Base-by-base conservation (phyloP, 805 yeast species). In the Saccharomyces paradoxus region DNA sequence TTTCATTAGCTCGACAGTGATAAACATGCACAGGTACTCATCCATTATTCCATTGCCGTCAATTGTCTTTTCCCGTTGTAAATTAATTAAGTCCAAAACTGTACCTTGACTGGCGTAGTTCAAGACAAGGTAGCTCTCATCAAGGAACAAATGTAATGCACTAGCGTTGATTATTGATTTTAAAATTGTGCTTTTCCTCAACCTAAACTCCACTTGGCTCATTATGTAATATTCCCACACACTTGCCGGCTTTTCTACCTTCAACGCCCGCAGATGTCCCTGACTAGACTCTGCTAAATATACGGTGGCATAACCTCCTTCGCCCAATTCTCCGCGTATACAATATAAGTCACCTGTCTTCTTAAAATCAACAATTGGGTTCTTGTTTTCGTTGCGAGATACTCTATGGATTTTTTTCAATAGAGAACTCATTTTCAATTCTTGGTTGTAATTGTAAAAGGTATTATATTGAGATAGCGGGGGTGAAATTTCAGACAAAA, bases 201-300 rank as follows among this genome's bases (percentile, higher is more conserved):
- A 57, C 44, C 83, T 65, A 53, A 66, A 54, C 41, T 81, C 81
- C 0, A 87, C 73, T 60, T 82, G 83, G 37, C 73, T 77, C 59
- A 89, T 71, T 17, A 88, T 82, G 65, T 87, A 89, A 62, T 78
- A 87, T 68, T 90, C 97, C 97, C 96, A 89, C 3, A 80, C 74
- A 48, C 81, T 78, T 0, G 87, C 72, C 0, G 92, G 89, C 17
- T 77, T 75, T 63, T 86, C 89, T 13, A 86, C 79, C 64, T 90
- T 90, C 52, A 90, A 69, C 0, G 96, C 96, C 51, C 76, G 78
- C 32, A 79, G 63, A 0, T 69, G 64, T 1, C 87, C 89, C 8
- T 70, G 66, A 56, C 80, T 77, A 12, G 77, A 73, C 65, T 87
- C 91, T 1, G 87, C 83, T 24, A 89, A 71, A 64, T 82, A 89